A percentile compares a stretch with the other conserved stretches of the same genome.
Conservation (phyloP, 2,329 filamentous ascomycete genomes). For the Cladosporium austrohemisphaericum region DNA sequence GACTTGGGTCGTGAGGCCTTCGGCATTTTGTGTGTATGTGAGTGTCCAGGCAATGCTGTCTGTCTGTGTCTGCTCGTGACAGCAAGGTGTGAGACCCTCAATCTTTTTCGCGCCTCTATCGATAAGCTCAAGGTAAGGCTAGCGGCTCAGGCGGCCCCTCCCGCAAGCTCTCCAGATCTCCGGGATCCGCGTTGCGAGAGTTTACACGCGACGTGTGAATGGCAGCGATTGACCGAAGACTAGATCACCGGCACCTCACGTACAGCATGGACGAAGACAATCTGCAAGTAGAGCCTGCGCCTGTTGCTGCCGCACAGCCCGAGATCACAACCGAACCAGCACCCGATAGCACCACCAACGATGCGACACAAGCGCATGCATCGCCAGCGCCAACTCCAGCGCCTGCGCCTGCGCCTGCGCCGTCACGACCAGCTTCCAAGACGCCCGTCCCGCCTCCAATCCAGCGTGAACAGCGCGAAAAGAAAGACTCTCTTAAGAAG, state of each 20-base stretch:
- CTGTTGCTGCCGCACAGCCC: background rate
- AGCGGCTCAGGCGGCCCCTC: too few relatives aligned
- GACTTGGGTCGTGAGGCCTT: conserved; percentile 60
- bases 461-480: conserved; percentile 50
- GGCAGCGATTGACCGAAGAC: too few relatives aligned
- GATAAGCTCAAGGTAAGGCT: background rate
- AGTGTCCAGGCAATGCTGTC: too few relatives aligned
- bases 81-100: conserved; percentile 5
- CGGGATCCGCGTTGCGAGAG: too few relatives aligned
- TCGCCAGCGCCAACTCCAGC: conserved; percentile 7
- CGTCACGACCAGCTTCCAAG: conserved; percentile 26
- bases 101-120: too few relatives aligned
- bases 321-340: background rate
- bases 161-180: background rate
- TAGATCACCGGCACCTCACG: too few relatives aligned
- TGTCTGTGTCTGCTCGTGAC: background rate
- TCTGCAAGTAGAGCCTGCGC: background rate
- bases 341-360: background rate
- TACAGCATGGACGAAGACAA: conserved; percentile 1
- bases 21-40: conserved; percentile 58
- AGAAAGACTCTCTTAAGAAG: conserved; percentile 50
- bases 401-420: conserved; percentile 50
- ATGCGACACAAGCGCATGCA: conserved; percentile 1
- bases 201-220: too few relatives aligned
- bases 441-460: conserved; percentile 37